These are phyloP conservation scores for Didymellaceae sp. DNA, from an alignment of 2,329 filamentous ascomycete species.

Conservation along the genomic window DNA sequence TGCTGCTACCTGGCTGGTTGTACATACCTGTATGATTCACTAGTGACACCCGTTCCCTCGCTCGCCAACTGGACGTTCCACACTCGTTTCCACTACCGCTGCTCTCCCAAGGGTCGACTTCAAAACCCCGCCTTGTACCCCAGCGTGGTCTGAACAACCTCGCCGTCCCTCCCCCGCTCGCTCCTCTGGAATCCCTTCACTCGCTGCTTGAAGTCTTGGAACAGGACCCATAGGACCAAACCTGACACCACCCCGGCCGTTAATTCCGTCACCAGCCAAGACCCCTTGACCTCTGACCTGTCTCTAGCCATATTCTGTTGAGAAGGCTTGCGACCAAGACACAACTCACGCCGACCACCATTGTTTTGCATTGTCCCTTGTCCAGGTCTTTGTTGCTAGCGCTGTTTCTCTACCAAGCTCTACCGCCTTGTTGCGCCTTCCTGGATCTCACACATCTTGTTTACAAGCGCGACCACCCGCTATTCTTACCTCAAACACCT, in stretches of 20 bases:
- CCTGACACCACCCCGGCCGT: not conserved
- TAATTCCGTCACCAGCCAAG: not conserved
- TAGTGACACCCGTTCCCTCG: slow-evolving; percentile 37
- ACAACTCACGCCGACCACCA: not conserved
- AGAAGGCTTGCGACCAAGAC: not conserved
- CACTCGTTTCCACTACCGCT: slow-evolving; percentile 42
- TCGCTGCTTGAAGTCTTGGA: slow-evolving; percentile 15
- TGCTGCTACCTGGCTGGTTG: slow-evolving; percentile 11
- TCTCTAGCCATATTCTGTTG: slow-evolving; percentile 4
- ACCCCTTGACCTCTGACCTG: slow-evolving; percentile 3
- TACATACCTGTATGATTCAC: slow-evolving; percentile 16
- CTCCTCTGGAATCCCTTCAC: slow-evolving; percentile 14
- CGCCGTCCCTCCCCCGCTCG: slow-evolving; percentile 24
- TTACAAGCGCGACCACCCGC: slow-evolving; percentile 19
- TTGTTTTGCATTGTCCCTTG: slow-evolving; percentile 22
- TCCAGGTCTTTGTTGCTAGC: slow-evolving; percentile 20
- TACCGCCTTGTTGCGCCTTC: slow-evolving; percentile 21
- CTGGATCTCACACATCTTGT: slow-evolving; percentile 17
- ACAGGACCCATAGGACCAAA: slow-evolving; percentile 12
- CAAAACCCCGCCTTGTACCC: slow-evolving; percentile 28
- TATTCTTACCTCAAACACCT: slow-evolving; percentile 29
- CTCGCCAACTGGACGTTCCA: slow-evolving; percentile 34
- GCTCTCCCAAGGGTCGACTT: slow-evolving; percentile 23
- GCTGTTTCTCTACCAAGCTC: slow-evolving; percentile 22
- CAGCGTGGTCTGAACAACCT: slow-evolving; percentile 20